Evolutionary conservation across 2,329 filamentous ascomycete genomes (phyloP).

Genomic region (Colletotrichum magnum): DNA sequence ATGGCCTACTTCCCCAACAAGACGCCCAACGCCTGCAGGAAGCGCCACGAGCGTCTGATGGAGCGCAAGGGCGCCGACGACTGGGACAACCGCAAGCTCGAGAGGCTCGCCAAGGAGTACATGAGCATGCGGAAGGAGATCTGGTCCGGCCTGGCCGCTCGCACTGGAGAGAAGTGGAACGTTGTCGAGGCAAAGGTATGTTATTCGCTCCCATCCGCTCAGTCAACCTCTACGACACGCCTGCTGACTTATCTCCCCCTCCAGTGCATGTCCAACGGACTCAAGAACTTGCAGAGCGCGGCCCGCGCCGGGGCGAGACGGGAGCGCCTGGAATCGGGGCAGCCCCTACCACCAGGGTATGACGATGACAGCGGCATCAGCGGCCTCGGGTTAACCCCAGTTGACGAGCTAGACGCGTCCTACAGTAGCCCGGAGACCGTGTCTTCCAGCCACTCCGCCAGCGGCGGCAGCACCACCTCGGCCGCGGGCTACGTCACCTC

Average conservation of each 20-base stretch:
- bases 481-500: conserved; percentile 47
- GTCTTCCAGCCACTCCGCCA: conserved; percentile 59
- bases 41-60: conserved; percentile 88
- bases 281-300: conserved; percentile 83
- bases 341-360: conserved; percentile 61
- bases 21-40: conserved; percentile 87
- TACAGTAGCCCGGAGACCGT: conserved; percentile 69
- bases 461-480: conserved; percentile 51
- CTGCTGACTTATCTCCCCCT: conserved; percentile 37
- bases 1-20: conserved; percentile 83
- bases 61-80: conserved; percentile 81
- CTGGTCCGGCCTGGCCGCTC: conserved; percentile 81
- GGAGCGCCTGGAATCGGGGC: conserved; percentile 69
- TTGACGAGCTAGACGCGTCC: conserved; percentile 71
- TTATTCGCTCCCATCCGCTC: not conserved
- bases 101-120: conserved; percentile 82
- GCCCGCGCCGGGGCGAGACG: conserved; percentile 76
- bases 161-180: conserved; percentile 87
- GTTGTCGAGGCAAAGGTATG: conserved; percentile 75
- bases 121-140: conserved; percentile 85
- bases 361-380: conserved; percentile 81
- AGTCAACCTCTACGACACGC: conserved; percentile 10
- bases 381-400: conserved; percentile 70
- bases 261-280: conserved; percentile 86
- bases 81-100: conserved; percentile 83